Evolutionary conservation across 257 asterid genomes (phyloP).

Genomic region (Solanum appendiculatum): DNA sequence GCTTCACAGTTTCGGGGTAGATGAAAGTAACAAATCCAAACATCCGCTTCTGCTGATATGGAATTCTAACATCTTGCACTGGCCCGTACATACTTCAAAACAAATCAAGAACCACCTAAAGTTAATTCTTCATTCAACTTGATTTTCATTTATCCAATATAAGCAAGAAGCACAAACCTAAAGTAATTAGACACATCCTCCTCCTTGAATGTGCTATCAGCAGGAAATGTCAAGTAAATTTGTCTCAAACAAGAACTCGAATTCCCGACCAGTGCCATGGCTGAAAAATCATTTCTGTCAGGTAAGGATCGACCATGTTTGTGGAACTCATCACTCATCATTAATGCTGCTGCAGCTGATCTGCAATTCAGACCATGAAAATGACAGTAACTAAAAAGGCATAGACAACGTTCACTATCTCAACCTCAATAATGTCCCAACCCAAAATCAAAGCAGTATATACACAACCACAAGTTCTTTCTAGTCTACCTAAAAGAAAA

Average conservation of each 20-base stretch:
- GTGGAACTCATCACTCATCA: constrained; percentile 29
- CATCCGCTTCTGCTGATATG: constrained; percentile 69
- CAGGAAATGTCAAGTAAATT: constrained; percentile 86
- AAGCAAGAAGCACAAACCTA: constrained; percentile 29
- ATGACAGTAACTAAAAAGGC: not conserved
- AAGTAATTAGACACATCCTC: constrained; percentile 87
- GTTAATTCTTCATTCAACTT: not conserved
- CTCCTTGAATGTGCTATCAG: constrained; percentile 83
- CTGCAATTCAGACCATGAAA: constrained; percentile 12
- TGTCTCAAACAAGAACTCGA: constrained; percentile 58
- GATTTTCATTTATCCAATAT: not conserved
- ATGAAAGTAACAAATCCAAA: constrained; percentile 83
- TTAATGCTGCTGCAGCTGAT: constrained; percentile 21
- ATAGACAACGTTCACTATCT: not conserved
- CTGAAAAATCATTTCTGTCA: constrained; percentile 37
- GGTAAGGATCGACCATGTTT: constrained; percentile 19
- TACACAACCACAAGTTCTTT: not conserved
- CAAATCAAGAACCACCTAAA: not conserved
- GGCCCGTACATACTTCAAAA: constrained; percentile 58
- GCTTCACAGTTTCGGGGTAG: constrained; percentile 47
- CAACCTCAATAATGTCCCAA: not conserved
- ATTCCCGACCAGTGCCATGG: constrained; percentile 41
- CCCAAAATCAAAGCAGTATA: not conserved
- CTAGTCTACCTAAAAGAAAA: not conserved
- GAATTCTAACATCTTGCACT: constrained; percentile 67